Evolutionary conservation across 441 rosid genomes (phyloP).

Genomic region (Oxalis stricta): DNA sequence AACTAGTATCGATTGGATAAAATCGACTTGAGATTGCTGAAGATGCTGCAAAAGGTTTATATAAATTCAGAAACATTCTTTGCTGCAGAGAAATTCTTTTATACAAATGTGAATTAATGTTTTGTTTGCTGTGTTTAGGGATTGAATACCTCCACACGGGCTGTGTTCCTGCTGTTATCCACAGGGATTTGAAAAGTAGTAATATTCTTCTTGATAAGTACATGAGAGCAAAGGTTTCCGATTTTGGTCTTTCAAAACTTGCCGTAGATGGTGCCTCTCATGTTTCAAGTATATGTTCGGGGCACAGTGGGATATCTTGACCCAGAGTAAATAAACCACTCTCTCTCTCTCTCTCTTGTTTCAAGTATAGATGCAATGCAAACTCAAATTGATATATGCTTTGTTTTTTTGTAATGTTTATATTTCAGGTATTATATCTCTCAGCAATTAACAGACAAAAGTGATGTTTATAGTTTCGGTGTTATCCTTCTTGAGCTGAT

Average conservation of each 20-base stretch:
- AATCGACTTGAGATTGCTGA: slow-evolving; percentile 93
- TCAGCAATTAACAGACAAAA: slow-evolving; percentile 79
- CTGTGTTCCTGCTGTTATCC: slow-evolving; percentile 92
- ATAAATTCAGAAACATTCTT: neutral
- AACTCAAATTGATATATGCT: neutral
- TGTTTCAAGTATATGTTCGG: slow-evolving; percentile 90
- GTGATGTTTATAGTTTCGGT: slow-evolving; percentile 93
- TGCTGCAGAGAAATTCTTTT: neutral
- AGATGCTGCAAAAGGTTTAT: slow-evolving; percentile 81
- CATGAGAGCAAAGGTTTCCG: slow-evolving; percentile 88
- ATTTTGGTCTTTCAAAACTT: slow-evolving; percentile 85
- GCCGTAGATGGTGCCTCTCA: slow-evolving; percentile 89
- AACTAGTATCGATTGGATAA: slow-evolving; percentile 72
- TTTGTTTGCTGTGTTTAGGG: slow-evolving; percentile 27
- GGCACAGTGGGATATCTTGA: slow-evolving; percentile 96
- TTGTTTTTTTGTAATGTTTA: slow-evolving; percentile 11
- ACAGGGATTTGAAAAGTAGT: slow-evolving; percentile 86
- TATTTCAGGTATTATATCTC: slow-evolving; percentile 76
- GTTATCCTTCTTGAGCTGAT: slow-evolving; percentile 93
- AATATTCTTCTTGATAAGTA: slow-evolving; percentile 86
- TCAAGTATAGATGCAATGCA: neutral
- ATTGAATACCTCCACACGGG: slow-evolving; percentile 96
- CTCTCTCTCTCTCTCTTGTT: slow-evolving; percentile 2
- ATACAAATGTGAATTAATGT: neutral
- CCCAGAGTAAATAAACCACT: slow-evolving; percentile 87